Conservation (phyloP, 2,329 filamentous ascomycete genomes). For the Zymoseptoria passerinii region DNA sequence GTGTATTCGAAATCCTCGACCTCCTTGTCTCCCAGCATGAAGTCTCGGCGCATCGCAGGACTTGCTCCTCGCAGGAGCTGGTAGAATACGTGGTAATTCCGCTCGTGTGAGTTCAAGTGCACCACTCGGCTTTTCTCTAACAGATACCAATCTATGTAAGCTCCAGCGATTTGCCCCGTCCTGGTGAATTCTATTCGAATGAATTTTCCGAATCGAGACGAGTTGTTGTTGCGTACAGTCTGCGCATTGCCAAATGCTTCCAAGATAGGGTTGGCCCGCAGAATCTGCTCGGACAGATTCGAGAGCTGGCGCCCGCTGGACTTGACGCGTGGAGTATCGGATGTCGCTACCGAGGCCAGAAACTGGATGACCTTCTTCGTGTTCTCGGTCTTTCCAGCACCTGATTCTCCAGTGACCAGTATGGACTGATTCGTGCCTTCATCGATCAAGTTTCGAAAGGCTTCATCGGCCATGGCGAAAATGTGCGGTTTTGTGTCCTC, state of each 20-base stretch:
- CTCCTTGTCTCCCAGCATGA: constrained; percentile 65
- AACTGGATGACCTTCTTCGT: constrained; percentile 99
- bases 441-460: constrained; percentile 89
- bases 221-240: constrained; percentile 96
- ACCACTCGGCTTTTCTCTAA: constrained; percentile 98
- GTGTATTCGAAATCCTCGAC: constrained; percentile 90
- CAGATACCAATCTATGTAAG: constrained; percentile 97
- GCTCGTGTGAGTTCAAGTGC: constrained; percentile 73
- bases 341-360: constrained; percentile 82
- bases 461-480: constrained; percentile 93
- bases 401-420: constrained; percentile 93
- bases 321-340: constrained; percentile 58
- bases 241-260: constrained; percentile 98
- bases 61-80: constrained; percentile 84
- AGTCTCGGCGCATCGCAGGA: constrained; percentile 60
- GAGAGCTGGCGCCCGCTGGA: constrained; percentile 60
- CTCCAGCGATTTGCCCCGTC: constrained; percentile 82
- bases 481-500: constrained; percentile 97
- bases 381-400: constrained; percentile 96
- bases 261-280: constrained; percentile 91
- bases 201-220: constrained; percentile 96
- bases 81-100: constrained; percentile 97
- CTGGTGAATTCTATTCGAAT: constrained; percentile 93
- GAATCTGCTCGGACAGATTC: constrained; percentile 89
- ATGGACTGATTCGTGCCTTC: constrained; percentile 97